Conservation (phyloP, 768 basidiomycete species). For the Collybiopsis luxurians region DNA sequence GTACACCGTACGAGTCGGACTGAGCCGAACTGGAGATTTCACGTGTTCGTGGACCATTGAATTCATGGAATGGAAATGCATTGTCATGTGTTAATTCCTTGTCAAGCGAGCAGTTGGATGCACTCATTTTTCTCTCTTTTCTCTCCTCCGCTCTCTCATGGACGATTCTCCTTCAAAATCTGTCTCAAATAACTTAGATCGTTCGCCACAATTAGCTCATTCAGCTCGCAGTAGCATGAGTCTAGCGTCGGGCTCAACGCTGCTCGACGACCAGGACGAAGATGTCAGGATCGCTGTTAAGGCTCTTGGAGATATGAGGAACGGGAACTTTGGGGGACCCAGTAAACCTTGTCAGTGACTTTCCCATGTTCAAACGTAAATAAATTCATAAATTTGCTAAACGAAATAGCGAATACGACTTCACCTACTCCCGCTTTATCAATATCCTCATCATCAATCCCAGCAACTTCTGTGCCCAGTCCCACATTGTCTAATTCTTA, state of each 20-base stretch:
- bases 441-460: conserved; percentile 11
- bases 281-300: conserved; percentile 75
- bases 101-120: background rate
- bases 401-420: background rate
- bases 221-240: conserved; percentile 1
- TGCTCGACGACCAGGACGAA: conserved; percentile 61
- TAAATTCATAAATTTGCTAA: background rate
- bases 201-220: background rate
- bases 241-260: conserved; percentile 1
- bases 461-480: conserved; percentile 19
- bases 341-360: conserved; percentile 8
- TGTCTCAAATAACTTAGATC: background rate
- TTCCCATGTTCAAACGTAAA: background rate
- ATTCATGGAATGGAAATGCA: too few relatives aligned
- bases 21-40: too few relatives aligned
- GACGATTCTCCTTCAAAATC: background rate
- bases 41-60: too few relatives aligned
- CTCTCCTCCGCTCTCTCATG: background rate
- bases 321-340: conserved; percentile 25
- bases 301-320: conserved; percentile 79
- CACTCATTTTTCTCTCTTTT: background rate
- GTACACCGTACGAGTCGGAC: too few relatives aligned
- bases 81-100: too few relatives aligned
- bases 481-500: conserved; percentile 33
- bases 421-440: conserved; percentile 7